A percentile compares a stretch with the other conserved stretches of the same genome.
These are phyloP conservation scores for Spergularia bocconei DNA, from an alignment of 148 eudicot genomes.

Conservation along the genomic window DNA sequence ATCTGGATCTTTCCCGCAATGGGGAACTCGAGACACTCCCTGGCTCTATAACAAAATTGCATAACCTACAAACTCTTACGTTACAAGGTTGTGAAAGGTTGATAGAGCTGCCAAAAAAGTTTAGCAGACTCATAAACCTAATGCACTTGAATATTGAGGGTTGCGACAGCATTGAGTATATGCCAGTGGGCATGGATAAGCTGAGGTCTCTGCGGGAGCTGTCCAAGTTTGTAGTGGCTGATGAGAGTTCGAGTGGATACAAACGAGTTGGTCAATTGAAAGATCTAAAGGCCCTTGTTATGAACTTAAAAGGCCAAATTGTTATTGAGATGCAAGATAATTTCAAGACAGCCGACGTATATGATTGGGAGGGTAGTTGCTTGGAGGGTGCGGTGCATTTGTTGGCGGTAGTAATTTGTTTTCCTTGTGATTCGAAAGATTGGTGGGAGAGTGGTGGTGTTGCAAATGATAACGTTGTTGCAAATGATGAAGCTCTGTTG, in stretches of 20 bases:
- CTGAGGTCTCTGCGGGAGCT: background rate
- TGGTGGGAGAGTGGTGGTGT: no score
- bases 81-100: background rate
- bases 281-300: no score
- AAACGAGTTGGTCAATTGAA: background rate
- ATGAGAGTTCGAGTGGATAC: background rate
- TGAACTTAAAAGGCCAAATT: no score
- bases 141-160: background rate
- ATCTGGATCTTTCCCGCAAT: slow-evolving; percentile 14
- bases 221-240: background rate
- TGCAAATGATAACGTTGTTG: no score
- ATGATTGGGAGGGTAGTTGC: no score
- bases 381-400: no score
- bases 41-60: slow-evolving; percentile 18
- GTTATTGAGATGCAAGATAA: no score
- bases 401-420: no score
- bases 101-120: slow-evolving; percentile 5
- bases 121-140: background rate
- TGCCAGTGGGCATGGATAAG: background rate
- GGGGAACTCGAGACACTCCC: background rate
- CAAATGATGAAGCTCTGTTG: no score
- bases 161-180: background rate
- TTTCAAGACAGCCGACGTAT: no score
- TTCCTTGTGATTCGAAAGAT: no score
- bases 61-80: slow-evolving; percentile 21